Percentiles rank a stretch among this genome's conserved stretches.
These are phyloP conservation scores for Pseudocercospora ulei DNA, from an alignment of 2,329 filamentous ascomycete species.

Conservation along the genomic window DNA sequence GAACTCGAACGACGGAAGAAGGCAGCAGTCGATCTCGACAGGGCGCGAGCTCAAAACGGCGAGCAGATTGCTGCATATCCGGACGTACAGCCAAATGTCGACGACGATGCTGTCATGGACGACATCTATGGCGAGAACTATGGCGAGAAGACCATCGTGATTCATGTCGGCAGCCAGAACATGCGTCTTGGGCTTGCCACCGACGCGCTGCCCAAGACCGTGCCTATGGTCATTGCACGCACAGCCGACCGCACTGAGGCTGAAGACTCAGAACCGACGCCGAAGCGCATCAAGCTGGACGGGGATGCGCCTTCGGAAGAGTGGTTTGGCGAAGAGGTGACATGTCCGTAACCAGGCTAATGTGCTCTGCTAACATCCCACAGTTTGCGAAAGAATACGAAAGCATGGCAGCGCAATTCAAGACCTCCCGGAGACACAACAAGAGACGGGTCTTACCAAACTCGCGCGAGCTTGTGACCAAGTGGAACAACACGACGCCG, in stretches of 20 bases:
- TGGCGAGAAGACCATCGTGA: constrained; percentile 83
- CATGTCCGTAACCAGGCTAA: not conserved
- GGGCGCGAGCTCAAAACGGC: constrained; percentile 66
- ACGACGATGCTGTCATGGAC: constrained; percentile 49
- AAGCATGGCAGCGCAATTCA: constrained; percentile 76
- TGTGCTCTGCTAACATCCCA: constrained; percentile 11
- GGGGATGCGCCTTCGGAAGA: constrained; percentile 60
- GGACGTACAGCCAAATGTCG: constrained; percentile 30
- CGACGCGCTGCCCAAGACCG: constrained; percentile 84
- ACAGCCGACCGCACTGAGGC: constrained; percentile 70
- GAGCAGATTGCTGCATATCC: constrained; percentile 39
- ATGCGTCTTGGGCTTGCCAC: constrained; percentile 89
- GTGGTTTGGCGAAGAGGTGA: constrained; percentile 74
- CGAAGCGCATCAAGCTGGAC: constrained; percentile 54
- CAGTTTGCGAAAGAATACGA: constrained; percentile 58
- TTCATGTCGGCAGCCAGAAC: constrained; percentile 93
- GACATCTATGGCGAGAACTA: constrained; percentile 52
- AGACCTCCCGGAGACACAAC: constrained; percentile 80
- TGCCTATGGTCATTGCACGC: constrained; percentile 84
- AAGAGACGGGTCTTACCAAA: constrained; percentile 95
- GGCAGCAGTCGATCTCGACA: constrained; percentile 76
- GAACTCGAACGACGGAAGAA: constrained; percentile 73
- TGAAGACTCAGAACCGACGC: constrained; percentile 71
- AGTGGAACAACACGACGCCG: constrained; percentile 77
- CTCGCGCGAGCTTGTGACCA: constrained; percentile 88